These are phyloP conservation scores for Blastobotrys robertii DNA, from an alignment of 805 yeast genomes.

Conservation along the genomic window DNA sequence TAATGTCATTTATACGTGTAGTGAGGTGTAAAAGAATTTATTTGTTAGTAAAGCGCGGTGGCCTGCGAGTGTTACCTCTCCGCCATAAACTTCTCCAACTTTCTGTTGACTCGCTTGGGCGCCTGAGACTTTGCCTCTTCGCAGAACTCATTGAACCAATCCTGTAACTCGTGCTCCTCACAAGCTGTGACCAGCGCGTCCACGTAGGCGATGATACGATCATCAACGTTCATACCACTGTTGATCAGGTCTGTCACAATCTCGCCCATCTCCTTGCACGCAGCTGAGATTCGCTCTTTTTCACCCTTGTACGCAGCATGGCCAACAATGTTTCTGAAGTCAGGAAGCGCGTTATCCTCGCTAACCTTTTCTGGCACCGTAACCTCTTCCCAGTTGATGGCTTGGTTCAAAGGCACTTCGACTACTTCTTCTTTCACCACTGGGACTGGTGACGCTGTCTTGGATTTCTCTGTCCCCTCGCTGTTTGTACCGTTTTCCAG, in stretches of 20 bases:
- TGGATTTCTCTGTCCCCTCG: slow-evolving; percentile 15
- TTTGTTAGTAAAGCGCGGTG: no score
- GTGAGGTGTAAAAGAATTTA: no score
- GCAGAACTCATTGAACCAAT: background rate
- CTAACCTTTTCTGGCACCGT: background rate
- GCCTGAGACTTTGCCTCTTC: background rate
- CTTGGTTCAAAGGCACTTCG: background rate
- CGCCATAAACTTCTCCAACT: background rate
- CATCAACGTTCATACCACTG: background rate
- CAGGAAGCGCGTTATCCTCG: slow-evolving; percentile 3
- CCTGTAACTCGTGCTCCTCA: background rate
- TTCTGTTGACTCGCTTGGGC: background rate
- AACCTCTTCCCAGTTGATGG: background rate
- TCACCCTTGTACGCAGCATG: background rate
- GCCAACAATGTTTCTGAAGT: slow-evolving; percentile 1
- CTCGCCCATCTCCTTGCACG: background rate
- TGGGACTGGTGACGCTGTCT: background rate
- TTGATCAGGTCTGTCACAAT: background rate
- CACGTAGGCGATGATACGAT: background rate
- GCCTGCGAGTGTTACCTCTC: no score
- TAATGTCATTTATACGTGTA: background rate
- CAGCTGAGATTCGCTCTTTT: background rate
- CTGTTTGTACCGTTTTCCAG: slow-evolving; percentile 2
- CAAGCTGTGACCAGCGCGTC: background rate
- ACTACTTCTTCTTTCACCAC: background rate